A percentile compares a stretch with the other conserved stretches of the same genome.
Evolutionary conservation across 1,139 yeast species (phyloP).

Genomic region (Petasospora rhodanensis): DNA sequence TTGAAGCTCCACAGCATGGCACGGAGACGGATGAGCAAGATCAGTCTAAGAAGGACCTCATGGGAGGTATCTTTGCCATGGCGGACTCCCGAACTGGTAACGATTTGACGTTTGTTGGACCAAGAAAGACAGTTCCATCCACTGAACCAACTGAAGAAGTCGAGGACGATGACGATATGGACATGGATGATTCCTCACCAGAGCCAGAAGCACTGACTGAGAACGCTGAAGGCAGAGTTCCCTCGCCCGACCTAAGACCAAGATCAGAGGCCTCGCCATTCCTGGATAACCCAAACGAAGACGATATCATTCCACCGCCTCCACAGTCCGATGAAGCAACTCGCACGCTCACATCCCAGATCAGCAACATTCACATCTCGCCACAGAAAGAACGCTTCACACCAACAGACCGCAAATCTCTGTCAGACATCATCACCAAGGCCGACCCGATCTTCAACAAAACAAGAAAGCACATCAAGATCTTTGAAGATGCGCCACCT

Average conservation of each 20-base stretch:
- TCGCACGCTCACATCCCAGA: conserved; percentile 17
- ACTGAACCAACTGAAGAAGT: conserved; percentile 30
- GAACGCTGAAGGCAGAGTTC: too few species aligned
- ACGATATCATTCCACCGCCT: conserved; percentile 10
- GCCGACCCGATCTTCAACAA: conserved; percentile 23
- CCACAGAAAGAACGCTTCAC: conserved; percentile 19
- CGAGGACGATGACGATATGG: conserved; percentile 27
- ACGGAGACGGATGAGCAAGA: conserved; percentile 2
- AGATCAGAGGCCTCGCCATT: conserved; percentile 18
- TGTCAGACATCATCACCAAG: conserved; percentile 24
- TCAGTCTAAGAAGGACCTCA: conserved; percentile 16
- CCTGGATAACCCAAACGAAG: conserved; percentile 16
- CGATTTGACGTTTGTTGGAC: conserved; percentile 11
- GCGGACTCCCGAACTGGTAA: not conserved
- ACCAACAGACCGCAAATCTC: conserved; percentile 13
- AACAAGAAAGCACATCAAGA: conserved; percentile 17
- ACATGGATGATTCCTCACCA: conserved; percentile 8
- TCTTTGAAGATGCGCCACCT: conserved; percentile 21
- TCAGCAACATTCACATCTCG: conserved; percentile 22
- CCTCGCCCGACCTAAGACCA: conserved; percentile 2
- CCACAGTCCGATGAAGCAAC: conserved; percentile 17
- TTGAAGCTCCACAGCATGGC: too few species aligned
- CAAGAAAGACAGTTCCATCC: conserved; percentile 9
- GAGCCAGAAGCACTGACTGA: conserved; percentile 5
- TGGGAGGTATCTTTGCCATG: conserved; percentile 22